These are phyloP conservation scores for Hymenoscyphus repandus DNA, from an alignment of 2,329 filamentous ascomycete species.

Conservation along the genomic window DNA sequence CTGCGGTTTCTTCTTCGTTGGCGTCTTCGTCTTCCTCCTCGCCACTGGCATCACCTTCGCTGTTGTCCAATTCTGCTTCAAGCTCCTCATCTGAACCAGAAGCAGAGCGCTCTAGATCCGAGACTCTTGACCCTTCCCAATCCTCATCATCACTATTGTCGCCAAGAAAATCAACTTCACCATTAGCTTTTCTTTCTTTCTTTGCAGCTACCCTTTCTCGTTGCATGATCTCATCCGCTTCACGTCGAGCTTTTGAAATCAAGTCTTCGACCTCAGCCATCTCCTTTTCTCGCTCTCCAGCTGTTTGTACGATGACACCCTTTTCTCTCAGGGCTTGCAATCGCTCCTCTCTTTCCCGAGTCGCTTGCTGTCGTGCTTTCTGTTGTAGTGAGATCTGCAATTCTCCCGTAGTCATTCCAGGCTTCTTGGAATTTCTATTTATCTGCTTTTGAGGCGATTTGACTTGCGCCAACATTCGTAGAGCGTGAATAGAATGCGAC, in stretches of 20 bases:
- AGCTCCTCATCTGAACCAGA: conserved; percentile 35
- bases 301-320: conserved; percentile 76
- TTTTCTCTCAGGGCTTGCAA: conserved; percentile 72
- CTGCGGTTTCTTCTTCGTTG: conserved; percentile 41
- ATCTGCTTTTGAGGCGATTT: conserved; percentile 54
- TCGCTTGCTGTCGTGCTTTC: conserved; percentile 75
- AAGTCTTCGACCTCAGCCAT: conserved; percentile 82
- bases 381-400: conserved; percentile 64
- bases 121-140: conserved; percentile 41
- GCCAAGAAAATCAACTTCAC: conserved; percentile 38
- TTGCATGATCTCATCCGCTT: conserved; percentile 73
- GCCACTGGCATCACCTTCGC: conserved; percentile 37
- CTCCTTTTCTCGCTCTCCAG: conserved; percentile 79
- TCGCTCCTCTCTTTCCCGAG: conserved; percentile 68
- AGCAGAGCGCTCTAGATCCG: conserved; percentile 37
- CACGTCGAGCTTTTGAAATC: conserved; percentile 74
- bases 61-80: conserved; percentile 28
- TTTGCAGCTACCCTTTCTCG: conserved; percentile 71
- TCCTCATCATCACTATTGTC: conserved; percentile 54
- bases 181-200: conserved; percentile 47
- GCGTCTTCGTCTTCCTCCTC: conserved; percentile 19
- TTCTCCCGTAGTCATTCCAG: conserved; percentile 62
- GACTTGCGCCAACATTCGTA: conserved; percentile 72
- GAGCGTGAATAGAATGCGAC: conserved; percentile 55
- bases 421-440: conserved; percentile 38